Conservation (phyloP, 2,329 filamentous ascomycete genomes). For the Claviceps humidiphila region DNA sequence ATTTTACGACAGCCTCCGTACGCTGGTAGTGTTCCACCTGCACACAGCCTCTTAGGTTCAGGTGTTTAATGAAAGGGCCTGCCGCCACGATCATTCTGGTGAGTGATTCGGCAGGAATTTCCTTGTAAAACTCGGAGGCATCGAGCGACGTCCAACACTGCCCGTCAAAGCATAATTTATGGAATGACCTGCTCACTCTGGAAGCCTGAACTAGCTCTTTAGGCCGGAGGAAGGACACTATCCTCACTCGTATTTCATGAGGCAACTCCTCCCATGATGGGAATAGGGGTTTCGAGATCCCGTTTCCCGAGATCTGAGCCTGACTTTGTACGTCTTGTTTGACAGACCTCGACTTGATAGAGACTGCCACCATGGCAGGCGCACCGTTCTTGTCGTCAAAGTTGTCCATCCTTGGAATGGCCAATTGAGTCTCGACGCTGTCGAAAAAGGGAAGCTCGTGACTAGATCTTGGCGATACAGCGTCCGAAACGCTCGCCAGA, state of each 20-base stretch:
- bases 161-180: slow-evolving; percentile 81
- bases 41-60: slow-evolving; percentile 84
- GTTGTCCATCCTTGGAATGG: slow-evolving; percentile 40
- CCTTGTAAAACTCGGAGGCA: slow-evolving; percentile 71
- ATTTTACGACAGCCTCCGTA: slow-evolving; percentile 62
- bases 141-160: slow-evolving; percentile 85
- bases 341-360: slow-evolving; percentile 44
- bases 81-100: slow-evolving; percentile 74
- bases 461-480: slow-evolving; percentile 25
- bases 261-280: slow-evolving; percentile 76
- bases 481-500: slow-evolving; percentile 22
- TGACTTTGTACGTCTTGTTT: slow-evolving; percentile 16
- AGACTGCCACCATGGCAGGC: slow-evolving; percentile 44
- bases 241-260: slow-evolving; percentile 64
- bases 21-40: slow-evolving; percentile 75
- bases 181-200: slow-evolving; percentile 62
- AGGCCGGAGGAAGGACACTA: slow-evolving; percentile 64
- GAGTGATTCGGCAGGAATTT: slow-evolving; percentile 73
- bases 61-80: slow-evolving; percentile 78
- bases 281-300: slow-evolving; percentile 24
- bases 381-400: slow-evolving; percentile 25
- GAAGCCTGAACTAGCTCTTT: slow-evolving; percentile 72
- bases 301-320: slow-evolving; percentile 8
- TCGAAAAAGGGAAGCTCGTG: slow-evolving; percentile 28
- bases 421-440: slow-evolving; percentile 34